Base-by-base conservation (phyloP, 129 eudicot genomes). In the Chrysanthemum makinoi region DNA sequence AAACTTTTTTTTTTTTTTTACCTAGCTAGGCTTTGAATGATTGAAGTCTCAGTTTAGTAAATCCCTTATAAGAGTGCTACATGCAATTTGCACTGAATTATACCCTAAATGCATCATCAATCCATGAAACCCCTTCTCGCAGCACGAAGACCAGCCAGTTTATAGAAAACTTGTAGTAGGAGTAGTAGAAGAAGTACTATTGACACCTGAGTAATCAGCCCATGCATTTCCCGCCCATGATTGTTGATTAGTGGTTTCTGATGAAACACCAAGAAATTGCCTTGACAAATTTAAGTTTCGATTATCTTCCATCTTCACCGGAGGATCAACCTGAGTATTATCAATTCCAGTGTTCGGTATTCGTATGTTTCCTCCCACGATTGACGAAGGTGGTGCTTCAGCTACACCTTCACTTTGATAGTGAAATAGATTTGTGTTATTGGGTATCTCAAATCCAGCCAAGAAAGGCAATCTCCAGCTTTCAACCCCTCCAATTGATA, bases 381-480 rank as follows among this genome's bases (percentile, higher is more conserved):
- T 75, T 0, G 83, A 70, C 44, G 81, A 63, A 18, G 81, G 43
- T 74, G 83, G 74, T 59, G 78, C 75, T 72, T 56, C 66, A 50
- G 65, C 76, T 54, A 66, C 83, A 67, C 83, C 82, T 75, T 87
- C 80, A 53, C 74, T 68, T 66, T 83, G 88, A 81, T 73, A 81
- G 19, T 81, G 80, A 62, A 79, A 84, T 33, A 83, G 65, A 78
- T 71, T 78, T 6, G 72, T 51, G 70, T 76, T 83, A 63, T 64
- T 44, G 1, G 77, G 74, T 50, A 80, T 70, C 68, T 83, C 88
- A 72, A 86, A 81, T 62, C 80, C 88, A 49, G 78, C 69, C 68
- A 84, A 69, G 63, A 74, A 81, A 54, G 92, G 92, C 57, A 87
- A 51, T 74, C 84, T 81, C 92, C 92, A 87, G 56, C 68, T 78